These are phyloP conservation scores for Rhodotorula sp. DNA, from an alignment of 1,284 basidiomycete species.

Conservation along the genomic window DNA sequence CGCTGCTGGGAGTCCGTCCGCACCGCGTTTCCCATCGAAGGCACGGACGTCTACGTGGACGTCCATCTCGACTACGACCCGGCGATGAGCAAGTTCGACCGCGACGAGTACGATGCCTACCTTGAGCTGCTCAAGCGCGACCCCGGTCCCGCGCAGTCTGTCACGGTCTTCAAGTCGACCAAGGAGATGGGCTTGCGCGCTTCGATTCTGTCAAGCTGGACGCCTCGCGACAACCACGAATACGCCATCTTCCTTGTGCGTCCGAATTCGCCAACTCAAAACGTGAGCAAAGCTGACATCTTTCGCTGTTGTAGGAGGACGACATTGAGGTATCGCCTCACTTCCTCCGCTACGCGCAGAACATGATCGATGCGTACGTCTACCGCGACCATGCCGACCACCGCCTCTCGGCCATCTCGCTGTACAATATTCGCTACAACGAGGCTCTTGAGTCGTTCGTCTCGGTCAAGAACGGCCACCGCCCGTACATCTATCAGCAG, in stretches of 20 bases:
- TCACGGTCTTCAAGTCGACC: neutral
- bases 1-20: slow-evolving; percentile 5
- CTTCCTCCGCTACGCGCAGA: slow-evolving; percentile 17
- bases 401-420: slow-evolving; percentile 15
- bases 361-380: slow-evolving; percentile 16
- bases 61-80: neutral
- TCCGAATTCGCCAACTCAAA: too few species aligned
- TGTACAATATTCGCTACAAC: slow-evolving; percentile 21
- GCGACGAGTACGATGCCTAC: neutral
- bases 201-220: slow-evolving; percentile 3
- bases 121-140: neutral
- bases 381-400: slow-evolving; percentile 13
- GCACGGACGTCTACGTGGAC: neutral
- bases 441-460: slow-evolving; percentile 13
- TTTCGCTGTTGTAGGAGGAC: slow-evolving; percentile 9
- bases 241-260: slow-evolving; percentile 1
- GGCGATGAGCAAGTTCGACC: neutral
- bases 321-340: slow-evolving; percentile 23
- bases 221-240: neutral
- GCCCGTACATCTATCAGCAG: slow-evolving; percentile 13
- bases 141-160: neutral
- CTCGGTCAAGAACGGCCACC: neutral
- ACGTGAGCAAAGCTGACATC: too few species aligned
- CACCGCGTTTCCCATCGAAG: neutral
- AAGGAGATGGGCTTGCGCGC: neutral